Evolutionary conservation across 768 basidiomycete species (phyloP), one percentile per base, ranked within the genome.

Genomic region (Mycena vitilis): DNA sequence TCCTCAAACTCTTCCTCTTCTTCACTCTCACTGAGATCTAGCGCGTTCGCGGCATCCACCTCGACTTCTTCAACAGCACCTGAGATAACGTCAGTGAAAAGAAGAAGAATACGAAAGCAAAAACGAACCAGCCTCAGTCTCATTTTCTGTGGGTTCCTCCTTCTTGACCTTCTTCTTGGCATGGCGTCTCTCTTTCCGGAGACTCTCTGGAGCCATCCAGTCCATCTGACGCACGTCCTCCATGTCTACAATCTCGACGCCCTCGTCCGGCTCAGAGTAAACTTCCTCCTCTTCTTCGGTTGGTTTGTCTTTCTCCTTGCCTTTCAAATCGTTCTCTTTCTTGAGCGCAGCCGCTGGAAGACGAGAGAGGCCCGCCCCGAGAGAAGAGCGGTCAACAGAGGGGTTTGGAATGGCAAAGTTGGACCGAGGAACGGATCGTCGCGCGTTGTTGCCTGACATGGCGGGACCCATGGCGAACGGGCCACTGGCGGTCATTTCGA

Each of bases 381-480:
- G 76, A 4, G 82, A 75, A 0, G 85, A 63, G 15, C 81, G 72
- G 1, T 82, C 83, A 49, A 82, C 73, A 1, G 76, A 68, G 2
- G 88, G 83, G 12, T 82, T 78, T 52, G 80, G 76, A 1, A 91
- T 84, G 20, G 87, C 79, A 66, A 91, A 87, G 71, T 87, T 87
- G 20, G 90, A 84, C 23, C 86, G 87, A 20, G 88, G 85, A 10
- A 83, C 79, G 40, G 84, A 78, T 45, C 86, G 83, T 59, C 88
- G 85, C 16, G 83, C 82, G 66, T 80, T 86, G 58, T 82, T 84
- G 37, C 91, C 90, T 11, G 86, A 86, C 71, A 92, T 83, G 25
- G 91, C 84, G 40, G 94, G 94, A 23, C 94, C 94, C 89, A 95
- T 90, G 22, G 94, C 92, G 73, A 95, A 95, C 16, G 94, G 94